Conservation (phyloP, 164 flowering plant species). For the Dillenia turbinata region DNA sequence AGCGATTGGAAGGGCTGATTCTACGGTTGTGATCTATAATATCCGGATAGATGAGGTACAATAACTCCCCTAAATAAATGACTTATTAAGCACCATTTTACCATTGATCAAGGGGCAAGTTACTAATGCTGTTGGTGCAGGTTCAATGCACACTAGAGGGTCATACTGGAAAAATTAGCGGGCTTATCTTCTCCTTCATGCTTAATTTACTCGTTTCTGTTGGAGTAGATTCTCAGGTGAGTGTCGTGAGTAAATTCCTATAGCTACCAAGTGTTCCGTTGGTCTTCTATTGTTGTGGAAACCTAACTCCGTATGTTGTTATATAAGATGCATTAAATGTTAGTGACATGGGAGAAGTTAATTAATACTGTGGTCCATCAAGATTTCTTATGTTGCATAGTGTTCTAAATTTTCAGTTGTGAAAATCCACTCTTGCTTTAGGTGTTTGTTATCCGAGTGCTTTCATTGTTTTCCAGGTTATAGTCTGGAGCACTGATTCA, state of each 20-base stretch:
- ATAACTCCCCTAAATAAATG: too few relatives aligned
- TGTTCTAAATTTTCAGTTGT: too few relatives aligned
- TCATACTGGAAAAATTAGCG: slow-evolving; percentile 23
- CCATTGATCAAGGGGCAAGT: too few relatives aligned
- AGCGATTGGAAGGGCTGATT: slow-evolving; percentile 47
- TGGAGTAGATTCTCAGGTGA: slow-evolving; percentile 42
- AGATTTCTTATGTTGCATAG: too few relatives aligned
- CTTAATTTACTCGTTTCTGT: slow-evolving; percentile 36
- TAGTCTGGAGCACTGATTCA: slow-evolving; percentile 35
- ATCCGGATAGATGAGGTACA: slow-evolving; percentile 29
- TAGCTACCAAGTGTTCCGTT: too few relatives aligned
- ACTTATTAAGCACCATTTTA: too few relatives aligned
- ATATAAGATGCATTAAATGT: too few relatives aligned
- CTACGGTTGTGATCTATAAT: slow-evolving; percentile 31
- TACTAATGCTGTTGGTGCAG: slow-evolving; percentile 12
- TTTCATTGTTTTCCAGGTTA: slow-evolving; percentile 23
- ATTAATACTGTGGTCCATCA: too few relatives aligned
- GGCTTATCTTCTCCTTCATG: slow-evolving; percentile 28
- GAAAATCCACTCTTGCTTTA: background rate
- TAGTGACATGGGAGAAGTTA: too few relatives aligned
- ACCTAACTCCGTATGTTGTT: too few relatives aligned
- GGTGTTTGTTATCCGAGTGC: too few relatives aligned
- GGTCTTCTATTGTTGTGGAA: too few relatives aligned
- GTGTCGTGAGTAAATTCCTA: background rate
- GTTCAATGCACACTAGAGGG: slow-evolving; percentile 26